phyloP scores from a whole-genome alignment of 2,329 filamentous ascomycete species.

The Lasiodiplodia gonubiensis region DNA sequence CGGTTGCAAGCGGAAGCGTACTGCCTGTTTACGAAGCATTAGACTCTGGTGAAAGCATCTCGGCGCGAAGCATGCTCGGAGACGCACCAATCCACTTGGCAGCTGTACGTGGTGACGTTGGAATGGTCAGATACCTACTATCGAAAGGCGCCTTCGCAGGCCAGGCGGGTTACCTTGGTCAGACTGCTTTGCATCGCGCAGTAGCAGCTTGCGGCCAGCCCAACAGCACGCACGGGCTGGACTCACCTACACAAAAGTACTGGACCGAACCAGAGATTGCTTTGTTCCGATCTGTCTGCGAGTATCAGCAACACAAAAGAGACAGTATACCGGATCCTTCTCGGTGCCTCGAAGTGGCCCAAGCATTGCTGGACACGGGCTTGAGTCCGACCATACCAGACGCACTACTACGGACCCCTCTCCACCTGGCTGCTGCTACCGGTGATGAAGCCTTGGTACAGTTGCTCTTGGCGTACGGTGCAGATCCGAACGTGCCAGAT shows the following conservation, averaged over 20 bases:
- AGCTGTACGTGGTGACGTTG: neutral
- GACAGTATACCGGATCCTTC: neutral
- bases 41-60: neutral
- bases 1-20: neutral
- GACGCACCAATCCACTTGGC: slow-evolving; percentile 14
- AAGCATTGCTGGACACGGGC: neutral
- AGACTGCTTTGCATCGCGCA: slow-evolving; percentile 10
- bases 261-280: neutral
- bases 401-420: slow-evolving; percentile 2
- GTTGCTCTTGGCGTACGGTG: slow-evolving; percentile 16
- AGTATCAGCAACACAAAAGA: neutral
- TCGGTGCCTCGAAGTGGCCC: neutral
- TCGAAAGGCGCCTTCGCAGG: neutral
- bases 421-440: neutral
- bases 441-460: neutral
- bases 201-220: neutral
- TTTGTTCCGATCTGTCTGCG: slow-evolving; percentile 4
- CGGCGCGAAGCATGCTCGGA: slow-evolving; percentile 18
- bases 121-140: slow-evolving; percentile 1
- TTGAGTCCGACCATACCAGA: neutral
- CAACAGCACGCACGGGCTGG: neutral
- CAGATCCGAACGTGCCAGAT: slow-evolving; percentile 4
- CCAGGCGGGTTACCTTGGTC: slow-evolving; percentile 13
- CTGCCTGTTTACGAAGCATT: neutral
- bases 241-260: neutral